phyloP scores from a whole-genome alignment of 305 asterid genomes.

The Fraxinus xanthoxyloides region DNA sequence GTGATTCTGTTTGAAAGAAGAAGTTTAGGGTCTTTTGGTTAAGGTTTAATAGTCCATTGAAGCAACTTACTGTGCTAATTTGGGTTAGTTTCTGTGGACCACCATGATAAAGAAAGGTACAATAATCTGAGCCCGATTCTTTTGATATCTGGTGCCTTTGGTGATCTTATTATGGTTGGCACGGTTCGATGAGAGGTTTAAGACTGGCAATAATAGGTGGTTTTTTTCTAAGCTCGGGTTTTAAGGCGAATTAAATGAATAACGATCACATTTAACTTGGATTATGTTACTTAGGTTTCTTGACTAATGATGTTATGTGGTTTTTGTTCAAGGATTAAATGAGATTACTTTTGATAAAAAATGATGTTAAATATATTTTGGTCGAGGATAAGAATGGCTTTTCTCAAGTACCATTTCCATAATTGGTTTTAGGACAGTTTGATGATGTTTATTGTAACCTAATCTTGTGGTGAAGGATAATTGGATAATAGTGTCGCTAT shows the following conservation, averaged over 20 bases:
- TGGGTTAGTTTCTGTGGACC: too few relatives aligned
- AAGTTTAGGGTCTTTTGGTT: too few relatives aligned
- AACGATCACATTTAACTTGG: neutral
- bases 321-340: neutral
- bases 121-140: too few relatives aligned
- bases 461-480: neutral
- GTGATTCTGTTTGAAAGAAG: too few relatives aligned
- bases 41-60: too few relatives aligned
- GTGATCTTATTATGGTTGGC: neutral
- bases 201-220: neutral
- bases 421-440: neutral
- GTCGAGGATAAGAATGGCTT: neutral
- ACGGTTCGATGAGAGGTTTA: neutral
- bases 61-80: too few relatives aligned
- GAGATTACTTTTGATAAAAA: neutral
- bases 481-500: neutral
- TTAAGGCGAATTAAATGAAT: neutral
- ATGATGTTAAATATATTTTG: neutral
- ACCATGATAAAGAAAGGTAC: too few relatives aligned
- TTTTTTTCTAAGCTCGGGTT: neutral
- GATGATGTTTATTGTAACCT: neutral
- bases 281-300: conserved; percentile 19
- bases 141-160: too few relatives aligned
- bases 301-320: neutral
- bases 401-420: neutral